Evolutionary conservation across 2,329 filamentous ascomycete genomes (phyloP).

Genomic region (Trichophaea hybrida): DNA sequence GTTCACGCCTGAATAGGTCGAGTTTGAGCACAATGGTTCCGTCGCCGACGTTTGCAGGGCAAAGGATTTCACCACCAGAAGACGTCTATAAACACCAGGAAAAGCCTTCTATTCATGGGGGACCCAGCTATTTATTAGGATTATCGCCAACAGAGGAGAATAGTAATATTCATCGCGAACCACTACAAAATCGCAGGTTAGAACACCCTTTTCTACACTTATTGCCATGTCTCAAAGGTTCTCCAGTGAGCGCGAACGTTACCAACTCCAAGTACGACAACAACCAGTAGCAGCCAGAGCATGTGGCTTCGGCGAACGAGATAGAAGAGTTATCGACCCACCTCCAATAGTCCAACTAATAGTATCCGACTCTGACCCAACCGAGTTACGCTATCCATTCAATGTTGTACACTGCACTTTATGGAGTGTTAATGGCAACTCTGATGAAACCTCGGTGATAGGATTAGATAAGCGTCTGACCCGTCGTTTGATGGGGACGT

Average conservation of each 20-base stretch:
- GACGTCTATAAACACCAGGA: constrained; percentile 12
- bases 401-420: constrained; percentile 65
- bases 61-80: constrained; percentile 6
- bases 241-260: constrained; percentile 9
- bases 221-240: neutral
- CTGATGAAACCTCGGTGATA: constrained; percentile 53
- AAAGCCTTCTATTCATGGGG: neutral
- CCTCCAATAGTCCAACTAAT: constrained; percentile 66
- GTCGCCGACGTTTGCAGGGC: constrained; percentile 15
- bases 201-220: neutral
- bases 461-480: constrained; percentile 58
- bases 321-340: constrained; percentile 68
- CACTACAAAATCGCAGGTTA: neutral
- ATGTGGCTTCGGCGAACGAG: constrained; percentile 70
- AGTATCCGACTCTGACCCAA: constrained; percentile 44
- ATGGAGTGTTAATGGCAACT: constrained; percentile 51
- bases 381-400: constrained; percentile 50
- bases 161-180: neutral
- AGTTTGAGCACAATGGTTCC: constrained; percentile 21
- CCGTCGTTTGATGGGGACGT: constrained; percentile 62
- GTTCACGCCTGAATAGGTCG: constrained; percentile 7
- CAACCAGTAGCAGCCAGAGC: constrained; percentile 65
- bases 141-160: neutral
- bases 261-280: constrained; percentile 49
- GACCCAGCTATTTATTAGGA: neutral